These are phyloP conservation scores for Lagenaria siceraria DNA, from an alignment of 306 rosid genomes.

Conservation along the genomic window DNA sequence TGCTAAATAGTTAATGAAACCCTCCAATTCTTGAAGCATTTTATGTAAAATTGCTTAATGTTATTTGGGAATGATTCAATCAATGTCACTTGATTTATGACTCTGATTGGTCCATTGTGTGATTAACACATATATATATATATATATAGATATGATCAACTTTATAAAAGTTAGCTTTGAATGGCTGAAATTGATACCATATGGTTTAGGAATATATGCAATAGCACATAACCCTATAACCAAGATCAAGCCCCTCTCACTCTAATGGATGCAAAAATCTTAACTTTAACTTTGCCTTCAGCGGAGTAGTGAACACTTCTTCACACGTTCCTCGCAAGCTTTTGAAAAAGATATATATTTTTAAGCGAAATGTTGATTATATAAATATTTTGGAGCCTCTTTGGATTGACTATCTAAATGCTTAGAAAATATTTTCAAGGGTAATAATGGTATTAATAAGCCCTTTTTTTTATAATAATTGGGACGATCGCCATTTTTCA, in stretches of 20 bases:
- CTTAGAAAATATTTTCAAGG: too few relatives aligned
- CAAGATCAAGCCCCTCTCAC: background rate
- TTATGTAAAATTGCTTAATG: background rate
- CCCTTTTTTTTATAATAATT: too few relatives aligned
- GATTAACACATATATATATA: too few relatives aligned
- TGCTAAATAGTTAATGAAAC: background rate
- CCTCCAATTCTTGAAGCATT: background rate
- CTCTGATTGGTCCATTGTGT: background rate
- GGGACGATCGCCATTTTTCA: too few relatives aligned
- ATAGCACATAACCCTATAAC: background rate
- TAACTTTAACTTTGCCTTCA: slow-evolving; percentile 1
- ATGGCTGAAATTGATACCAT: slow-evolving; percentile 7
- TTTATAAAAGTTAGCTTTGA: slow-evolving; percentile 1
- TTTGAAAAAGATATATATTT: background rate
- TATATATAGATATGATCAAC: background rate
- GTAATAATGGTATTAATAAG: too few relatives aligned
- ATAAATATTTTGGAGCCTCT: background rate
- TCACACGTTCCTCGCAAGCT: background rate
- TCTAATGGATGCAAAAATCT: background rate
- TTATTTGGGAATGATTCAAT: background rate
- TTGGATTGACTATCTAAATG: too few relatives aligned
- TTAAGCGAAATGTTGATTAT: background rate
- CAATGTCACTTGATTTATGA: background rate
- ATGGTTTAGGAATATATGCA: slow-evolving; percentile 4
- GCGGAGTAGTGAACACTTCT: background rate